These are phyloP conservation scores for Amphichorda felina DNA, from an alignment of 2,329 filamentous ascomycete species.

Conservation along the genomic window DNA sequence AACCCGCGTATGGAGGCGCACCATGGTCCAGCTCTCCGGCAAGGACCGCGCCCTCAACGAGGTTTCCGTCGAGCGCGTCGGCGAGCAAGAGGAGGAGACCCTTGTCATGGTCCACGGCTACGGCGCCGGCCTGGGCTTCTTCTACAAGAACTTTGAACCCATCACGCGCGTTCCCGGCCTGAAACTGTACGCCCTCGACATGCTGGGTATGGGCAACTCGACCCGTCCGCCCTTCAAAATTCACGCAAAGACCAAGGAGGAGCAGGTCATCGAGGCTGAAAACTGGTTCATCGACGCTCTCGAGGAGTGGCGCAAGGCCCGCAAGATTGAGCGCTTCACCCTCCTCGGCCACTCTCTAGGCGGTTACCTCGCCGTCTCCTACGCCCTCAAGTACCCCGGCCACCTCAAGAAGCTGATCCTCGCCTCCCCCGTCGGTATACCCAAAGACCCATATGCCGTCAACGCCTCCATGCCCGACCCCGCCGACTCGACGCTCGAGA, in stretches of 20 bases:
- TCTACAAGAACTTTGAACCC: constrained; percentile 95
- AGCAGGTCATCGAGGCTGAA: constrained; percentile 80
- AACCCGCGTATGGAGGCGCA: constrained; percentile 73
- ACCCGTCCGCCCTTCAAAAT: constrained; percentile 76
- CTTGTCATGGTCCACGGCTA: constrained; percentile 96
- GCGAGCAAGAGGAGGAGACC: constrained; percentile 67
- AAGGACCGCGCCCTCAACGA: constrained; percentile 86
- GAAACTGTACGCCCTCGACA: constrained; percentile 86
- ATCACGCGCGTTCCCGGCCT: constrained; percentile 69
- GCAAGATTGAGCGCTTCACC: constrained; percentile 87
- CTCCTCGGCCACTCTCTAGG: constrained; percentile 87
- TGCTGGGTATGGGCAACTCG: constrained; percentile 90
- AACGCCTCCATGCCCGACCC: constrained; percentile 71
- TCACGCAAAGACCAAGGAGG: constrained; percentile 66
- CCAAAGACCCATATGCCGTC: constrained; percentile 85
- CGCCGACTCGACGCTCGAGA: constrained; percentile 56
- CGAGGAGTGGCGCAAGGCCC: constrained; percentile 86
- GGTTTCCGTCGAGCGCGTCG: constrained; percentile 76
- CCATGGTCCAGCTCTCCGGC: constrained; percentile 72
- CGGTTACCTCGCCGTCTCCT: constrained; percentile 89
- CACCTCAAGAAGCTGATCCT: constrained; percentile 92
- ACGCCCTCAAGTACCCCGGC: constrained; percentile 92
- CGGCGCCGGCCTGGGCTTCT: constrained; percentile 90
- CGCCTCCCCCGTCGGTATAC: constrained; percentile 86
- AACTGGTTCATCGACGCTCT: constrained; percentile 92